Evolutionary conservation across 164 flowering plant species (phyloP), one percentile per base, ranked within the genome.

Genomic region (Saururus chinensis): DNA sequence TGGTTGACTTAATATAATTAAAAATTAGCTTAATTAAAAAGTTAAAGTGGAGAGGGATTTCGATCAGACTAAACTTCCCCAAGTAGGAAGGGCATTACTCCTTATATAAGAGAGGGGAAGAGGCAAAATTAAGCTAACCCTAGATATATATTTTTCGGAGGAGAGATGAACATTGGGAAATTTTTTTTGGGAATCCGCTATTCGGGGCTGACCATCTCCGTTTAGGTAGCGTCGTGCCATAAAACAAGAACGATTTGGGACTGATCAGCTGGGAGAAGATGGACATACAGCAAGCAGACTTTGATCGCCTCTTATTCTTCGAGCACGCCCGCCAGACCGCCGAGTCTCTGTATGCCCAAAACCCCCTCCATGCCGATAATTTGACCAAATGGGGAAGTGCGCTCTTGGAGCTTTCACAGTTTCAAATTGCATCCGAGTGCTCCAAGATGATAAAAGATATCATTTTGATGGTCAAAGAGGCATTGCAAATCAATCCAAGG

Each of bases 321-420:
- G 93, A 91, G 79, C 85, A 80, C 59, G 84, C 92, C 66, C 86
- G 93, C 35, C 82, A 75, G 66, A 67, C 79, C 0, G 76, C 88
- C 11, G 96, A 91, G 64, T 70, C 72, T 4, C 51, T 51, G 60
- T 85, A 91, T 69, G 79, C 77, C 41, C 64, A 69, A 59, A 70
- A 85, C 70, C 95, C 96, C 65, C 79, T 61, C 58, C 95, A 91
- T 57, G 88, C 95, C 21, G 96, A 87, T 57, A 92, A 89, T 48
- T 67, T 92, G 71, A 82, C 89, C 20, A 78, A 82, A 58, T 92
- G 98, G 98, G 98, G 85, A 42, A 91, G 91, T 21, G 90, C 92
- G 56, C 71, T 92, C 62, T 65, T 92, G 45, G 95, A 89, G 76
- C 63, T 92, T 24, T 81, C 96, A 0, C 89, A 81, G 76, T 88